Evolutionary conservation across 495 filamentous ascomycete genomes (phyloP).

Genomic region (Penicillium crystallinum): DNA sequence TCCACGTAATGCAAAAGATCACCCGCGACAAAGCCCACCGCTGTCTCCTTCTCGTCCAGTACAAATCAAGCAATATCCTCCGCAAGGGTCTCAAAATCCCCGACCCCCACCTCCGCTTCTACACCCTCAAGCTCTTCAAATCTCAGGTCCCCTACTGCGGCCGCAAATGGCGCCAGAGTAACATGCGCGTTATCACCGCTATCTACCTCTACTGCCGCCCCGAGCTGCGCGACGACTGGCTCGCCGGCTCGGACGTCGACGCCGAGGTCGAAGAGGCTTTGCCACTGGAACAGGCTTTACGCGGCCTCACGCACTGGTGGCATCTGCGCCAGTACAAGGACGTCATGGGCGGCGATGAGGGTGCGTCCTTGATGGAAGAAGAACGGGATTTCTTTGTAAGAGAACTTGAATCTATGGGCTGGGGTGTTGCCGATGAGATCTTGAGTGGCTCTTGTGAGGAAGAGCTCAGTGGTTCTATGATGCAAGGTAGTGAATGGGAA

Average conservation of each 20-base stretch:
- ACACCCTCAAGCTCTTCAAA: constrained; percentile 97
- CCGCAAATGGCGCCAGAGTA: constrained; percentile 94
- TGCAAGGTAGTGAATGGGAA: constrained; percentile 46
- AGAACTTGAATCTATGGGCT: constrained; percentile 81
- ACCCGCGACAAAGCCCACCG: constrained; percentile 92
- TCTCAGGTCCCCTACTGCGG: constrained; percentile 97
- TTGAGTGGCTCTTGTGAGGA: constrained; percentile 37
- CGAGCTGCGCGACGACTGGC: constrained; percentile 92
- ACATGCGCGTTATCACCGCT: constrained; percentile 98
- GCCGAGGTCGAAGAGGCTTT: constrained; percentile 87
- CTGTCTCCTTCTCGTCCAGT: constrained; percentile 86
- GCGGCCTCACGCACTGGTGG: constrained; percentile 87
- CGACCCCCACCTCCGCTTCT: constrained; percentile 78
- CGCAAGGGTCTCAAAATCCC: constrained; percentile 87
- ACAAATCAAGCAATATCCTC: constrained; percentile 85
- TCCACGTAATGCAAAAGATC: constrained; percentile 95
- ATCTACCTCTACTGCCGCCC: constrained; percentile 91
- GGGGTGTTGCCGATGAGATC: constrained; percentile 42
- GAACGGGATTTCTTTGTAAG: constrained; percentile 86
- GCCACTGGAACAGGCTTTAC: constrained; percentile 81
- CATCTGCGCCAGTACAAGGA: constrained; percentile 78
- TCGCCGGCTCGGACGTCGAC: constrained; percentile 85
- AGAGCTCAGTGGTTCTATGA: constrained; percentile 16
- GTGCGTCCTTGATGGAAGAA: constrained; percentile 55
- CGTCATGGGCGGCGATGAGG: constrained; percentile 66